Conservation (phyloP, 768 basidiomycete species). For the Suillus ampliporus region DNA sequence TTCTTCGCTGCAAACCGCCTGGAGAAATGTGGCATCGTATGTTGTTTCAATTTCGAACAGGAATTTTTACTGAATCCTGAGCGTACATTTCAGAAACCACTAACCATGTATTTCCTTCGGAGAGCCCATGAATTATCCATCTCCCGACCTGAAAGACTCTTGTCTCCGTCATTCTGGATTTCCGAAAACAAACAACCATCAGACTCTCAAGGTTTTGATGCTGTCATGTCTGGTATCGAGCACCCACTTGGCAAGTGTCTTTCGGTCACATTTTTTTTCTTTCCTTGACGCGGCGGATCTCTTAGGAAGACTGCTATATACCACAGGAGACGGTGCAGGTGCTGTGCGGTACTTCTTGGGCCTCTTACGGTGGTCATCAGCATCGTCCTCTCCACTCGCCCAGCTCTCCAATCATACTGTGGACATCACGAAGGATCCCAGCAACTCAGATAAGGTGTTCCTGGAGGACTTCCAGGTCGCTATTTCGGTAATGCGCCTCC, state of each 20-base stretch:
- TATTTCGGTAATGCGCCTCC: slow-evolving; percentile 62
- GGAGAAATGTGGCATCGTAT: slow-evolving; percentile 84
- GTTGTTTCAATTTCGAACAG: slow-evolving; percentile 37
- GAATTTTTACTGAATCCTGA: slow-evolving; percentile 12
- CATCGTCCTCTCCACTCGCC: slow-evolving; percentile 21
- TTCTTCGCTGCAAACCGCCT: slow-evolving; percentile 74
- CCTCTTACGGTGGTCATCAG: slow-evolving; percentile 59
- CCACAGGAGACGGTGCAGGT: slow-evolving; percentile 79
- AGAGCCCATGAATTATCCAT: slow-evolving; percentile 70
- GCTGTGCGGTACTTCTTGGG: slow-evolving; percentile 82
- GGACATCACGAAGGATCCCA: slow-evolving; percentile 37
- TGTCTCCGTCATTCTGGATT: slow-evolving; percentile 86
- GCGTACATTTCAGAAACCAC: slow-evolving; percentile 64
- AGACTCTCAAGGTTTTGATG: slow-evolving; percentile 56
- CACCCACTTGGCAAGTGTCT: slow-evolving; percentile 69
- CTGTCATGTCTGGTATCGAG: slow-evolving; percentile 74
- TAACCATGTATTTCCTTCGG: slow-evolving; percentile 83
- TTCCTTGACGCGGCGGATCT: slow-evolving; percentile 14
- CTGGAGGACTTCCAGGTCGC: slow-evolving; percentile 91
- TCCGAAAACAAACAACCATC: slow-evolving; percentile 58
- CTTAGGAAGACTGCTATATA: slow-evolving; percentile 85
- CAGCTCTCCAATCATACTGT: slow-evolving; percentile 23
- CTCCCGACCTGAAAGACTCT: slow-evolving; percentile 51
- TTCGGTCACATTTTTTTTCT: slow-evolving; percentile 8
- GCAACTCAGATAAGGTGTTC: slow-evolving; percentile 65